Percentiles rank a stretch among this genome's conserved stretches.
These are phyloP conservation scores for Aspergillus tubingensis DNA, from an alignment of 2,329 filamentous ascomycete genomes.

Conservation along the genomic window DNA sequence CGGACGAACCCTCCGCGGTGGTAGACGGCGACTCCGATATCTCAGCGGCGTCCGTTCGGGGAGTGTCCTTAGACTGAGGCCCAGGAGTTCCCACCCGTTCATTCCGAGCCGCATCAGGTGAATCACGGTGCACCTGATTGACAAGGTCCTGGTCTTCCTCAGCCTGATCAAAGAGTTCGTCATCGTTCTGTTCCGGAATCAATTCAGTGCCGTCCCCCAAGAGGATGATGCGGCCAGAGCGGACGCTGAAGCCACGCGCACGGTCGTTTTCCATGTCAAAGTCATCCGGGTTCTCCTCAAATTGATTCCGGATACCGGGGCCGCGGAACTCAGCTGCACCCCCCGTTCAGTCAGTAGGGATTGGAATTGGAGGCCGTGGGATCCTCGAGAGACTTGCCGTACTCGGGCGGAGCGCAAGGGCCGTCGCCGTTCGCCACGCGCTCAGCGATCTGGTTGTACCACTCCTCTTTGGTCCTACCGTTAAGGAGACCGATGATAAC, in stretches of 20 bases:
- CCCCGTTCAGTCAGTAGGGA: conserved; percentile 43
- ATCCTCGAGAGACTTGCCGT: conserved; percentile 75
- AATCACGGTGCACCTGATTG: conserved; percentile 73
- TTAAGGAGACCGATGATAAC: conserved; percentile 82
- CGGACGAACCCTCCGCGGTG: conserved; percentile 37
- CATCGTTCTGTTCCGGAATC: conserved; percentile 82
- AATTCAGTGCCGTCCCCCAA: conserved; percentile 94
- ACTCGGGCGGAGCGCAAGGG: conserved; percentile 97
- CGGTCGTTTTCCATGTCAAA: conserved; percentile 55
- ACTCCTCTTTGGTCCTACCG: conserved; percentile 93
- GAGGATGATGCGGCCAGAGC: conserved; percentile 83
- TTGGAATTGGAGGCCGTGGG: conserved; percentile 41
- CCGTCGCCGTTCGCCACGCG: conserved; percentile 95
- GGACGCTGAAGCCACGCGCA: conserved; percentile 71
- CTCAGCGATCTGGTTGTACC: conserved; percentile 94
- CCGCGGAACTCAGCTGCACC: conserved; percentile 78
- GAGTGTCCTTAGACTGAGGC: conserved; percentile 43
- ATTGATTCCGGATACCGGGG: conserved; percentile 78
- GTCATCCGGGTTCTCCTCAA: conserved; percentile 70
- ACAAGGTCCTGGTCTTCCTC: conserved; percentile 82
- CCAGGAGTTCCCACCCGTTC: conserved; percentile 56
- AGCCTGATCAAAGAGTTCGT: conserved; percentile 91
- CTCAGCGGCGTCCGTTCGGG: conserved; percentile 26
- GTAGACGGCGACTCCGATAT: conserved; percentile 42
- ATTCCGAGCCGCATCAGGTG: conserved; percentile 42